A percentile compares a stretch with the other conserved stretches of the same genome.
Conservation (phyloP, 352 stramenopile genomes). For the Saprolegnia parasitica region DNA sequence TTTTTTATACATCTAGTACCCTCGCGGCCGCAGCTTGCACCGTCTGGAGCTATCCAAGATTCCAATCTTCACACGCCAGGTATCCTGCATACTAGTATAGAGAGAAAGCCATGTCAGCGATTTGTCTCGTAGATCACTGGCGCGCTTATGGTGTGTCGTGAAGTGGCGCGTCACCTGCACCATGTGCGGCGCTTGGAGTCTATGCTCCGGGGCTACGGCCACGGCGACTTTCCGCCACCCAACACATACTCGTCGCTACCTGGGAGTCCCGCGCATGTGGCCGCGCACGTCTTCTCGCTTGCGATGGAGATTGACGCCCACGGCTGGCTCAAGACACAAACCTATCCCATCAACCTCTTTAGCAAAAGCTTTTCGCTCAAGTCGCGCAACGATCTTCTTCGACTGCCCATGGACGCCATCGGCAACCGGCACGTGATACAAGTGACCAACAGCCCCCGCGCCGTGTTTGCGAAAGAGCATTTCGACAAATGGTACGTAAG, state of each 20-base stretch:
- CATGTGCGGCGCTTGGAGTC: slow-evolving; percentile 15
- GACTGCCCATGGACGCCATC: slow-evolving; percentile 13
- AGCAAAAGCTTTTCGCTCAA: background rate
- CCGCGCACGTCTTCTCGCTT: slow-evolving; percentile 12
- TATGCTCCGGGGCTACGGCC: background rate
- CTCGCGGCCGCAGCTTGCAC: slow-evolving; percentile 20
- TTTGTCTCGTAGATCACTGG: slow-evolving; percentile 63
- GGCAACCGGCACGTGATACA: slow-evolving; percentile 28
- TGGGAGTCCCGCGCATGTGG: background rate
- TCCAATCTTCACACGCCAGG: slow-evolving; percentile 28
- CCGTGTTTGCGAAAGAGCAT: slow-evolving; percentile 14
- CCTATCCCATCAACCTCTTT: slow-evolving; percentile 30
- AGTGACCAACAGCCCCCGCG: slow-evolving; percentile 2
- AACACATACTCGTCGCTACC: background rate
- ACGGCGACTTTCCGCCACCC: background rate
- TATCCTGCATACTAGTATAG: background rate
- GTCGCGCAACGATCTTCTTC: slow-evolving; percentile 14
- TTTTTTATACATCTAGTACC: slow-evolving; percentile 5
- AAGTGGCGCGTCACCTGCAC: slow-evolving; percentile 34
- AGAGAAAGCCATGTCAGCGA: background rate
- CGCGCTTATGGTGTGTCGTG: slow-evolving; percentile 60
- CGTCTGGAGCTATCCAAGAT: slow-evolving; percentile 29
- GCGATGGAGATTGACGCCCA: slow-evolving; percentile 18
- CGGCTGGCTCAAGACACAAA: slow-evolving; percentile 7
- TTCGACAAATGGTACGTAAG: slow-evolving; percentile 25